Base-by-base conservation (phyloP, 2,329 filamentous ascomycete species). In the Cladosporium sp. region DNA sequence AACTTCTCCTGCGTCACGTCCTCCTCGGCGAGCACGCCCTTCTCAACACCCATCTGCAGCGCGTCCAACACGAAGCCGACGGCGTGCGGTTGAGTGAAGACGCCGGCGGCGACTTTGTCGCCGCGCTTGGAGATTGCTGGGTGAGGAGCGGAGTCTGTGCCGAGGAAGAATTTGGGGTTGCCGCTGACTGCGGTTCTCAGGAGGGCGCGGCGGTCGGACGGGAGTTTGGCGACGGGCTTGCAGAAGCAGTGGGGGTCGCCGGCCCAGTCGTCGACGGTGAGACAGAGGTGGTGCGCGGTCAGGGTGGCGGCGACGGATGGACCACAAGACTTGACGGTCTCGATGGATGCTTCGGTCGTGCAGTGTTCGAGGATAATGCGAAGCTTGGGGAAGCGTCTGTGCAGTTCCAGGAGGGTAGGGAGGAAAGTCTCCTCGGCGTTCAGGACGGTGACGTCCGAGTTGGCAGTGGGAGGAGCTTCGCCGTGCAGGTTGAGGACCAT, bases 401-500 rank as follows among this genome's bases (percentile, higher is more conserved):
- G 88, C 2, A 97, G 78, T 15, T 79, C 78, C 55, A 79, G 74
- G 29, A 96, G 75, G 0, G 85, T 92, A 0, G 91, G 91, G 7
- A 97, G 75, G 71, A 97, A 97, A 2, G 75, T 76, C 54, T 82
- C 78, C 68, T 91, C 86, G 16, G 84, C 85, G 59, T 85, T 86
- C 55, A 88, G 71, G 3, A 70, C 65, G 8, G 67, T 68, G 54
- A 69, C 65, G 53, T 69, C 64, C 40, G 63, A 57, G 47, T 58
- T 62, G 38, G 67, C 67, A 56, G 74, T 74, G 1, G 77, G 76
- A 0, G 83, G 84, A n/a, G 85, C 81, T 70, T 96, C 92, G 57
- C 91, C 92, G 67, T 97, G 91, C n/a, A 97, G 75, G 71, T 96
- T 96, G 36, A 94, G 77, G n/a, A 94, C 79, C 65, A 95, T 75